These are phyloP conservation scores for Podila epigama DNA, from an alignment of 192 early-diverging fungal genomes.

Conservation along the genomic window DNA sequence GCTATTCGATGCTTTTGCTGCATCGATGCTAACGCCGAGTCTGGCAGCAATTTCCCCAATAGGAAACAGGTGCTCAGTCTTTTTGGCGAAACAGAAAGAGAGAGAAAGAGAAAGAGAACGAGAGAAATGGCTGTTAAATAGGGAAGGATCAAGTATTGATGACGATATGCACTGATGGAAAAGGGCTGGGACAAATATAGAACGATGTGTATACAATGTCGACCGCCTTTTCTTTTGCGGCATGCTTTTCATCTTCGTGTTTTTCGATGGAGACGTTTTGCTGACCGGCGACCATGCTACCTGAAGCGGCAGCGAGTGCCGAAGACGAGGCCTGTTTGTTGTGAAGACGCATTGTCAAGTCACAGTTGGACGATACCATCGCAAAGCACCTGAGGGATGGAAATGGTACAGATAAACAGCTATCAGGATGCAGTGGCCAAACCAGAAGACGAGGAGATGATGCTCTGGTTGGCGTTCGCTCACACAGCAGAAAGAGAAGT, in stretches of 20 bases:
- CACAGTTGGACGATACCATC: too few relatives aligned
- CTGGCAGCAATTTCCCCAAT: conserved; percentile 50
- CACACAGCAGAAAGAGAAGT: too few relatives aligned
- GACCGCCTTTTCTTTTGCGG: conserved; percentile 15
- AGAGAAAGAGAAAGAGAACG: neutral
- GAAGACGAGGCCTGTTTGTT: too few relatives aligned
- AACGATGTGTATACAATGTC: conserved; percentile 26
- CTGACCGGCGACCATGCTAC: too few relatives aligned
- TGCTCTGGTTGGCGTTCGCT: too few relatives aligned
- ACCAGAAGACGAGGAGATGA: too few relatives aligned
- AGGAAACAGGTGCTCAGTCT: conserved; percentile 57
- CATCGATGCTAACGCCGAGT: conserved; percentile 55
- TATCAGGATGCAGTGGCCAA: too few relatives aligned
- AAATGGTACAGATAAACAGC: too few relatives aligned
- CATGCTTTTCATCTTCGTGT: neutral
- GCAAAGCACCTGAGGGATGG: too few relatives aligned
- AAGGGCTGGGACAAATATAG: conserved; percentile 1
- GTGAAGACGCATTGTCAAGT: too few relatives aligned
- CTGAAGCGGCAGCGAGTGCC: too few relatives aligned
- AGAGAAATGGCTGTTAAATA: neutral
- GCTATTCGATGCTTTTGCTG: conserved; percentile 69
- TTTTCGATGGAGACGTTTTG: too few relatives aligned
- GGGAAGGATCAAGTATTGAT: neutral
- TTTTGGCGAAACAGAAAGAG: neutral
- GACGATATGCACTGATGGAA: neutral